Percentiles rank a stretch among this genome's conserved stretches.
Evolutionary conservation across 2,329 filamentous ascomycete species (phyloP).

Genomic region (Calonectria honghensis): DNA sequence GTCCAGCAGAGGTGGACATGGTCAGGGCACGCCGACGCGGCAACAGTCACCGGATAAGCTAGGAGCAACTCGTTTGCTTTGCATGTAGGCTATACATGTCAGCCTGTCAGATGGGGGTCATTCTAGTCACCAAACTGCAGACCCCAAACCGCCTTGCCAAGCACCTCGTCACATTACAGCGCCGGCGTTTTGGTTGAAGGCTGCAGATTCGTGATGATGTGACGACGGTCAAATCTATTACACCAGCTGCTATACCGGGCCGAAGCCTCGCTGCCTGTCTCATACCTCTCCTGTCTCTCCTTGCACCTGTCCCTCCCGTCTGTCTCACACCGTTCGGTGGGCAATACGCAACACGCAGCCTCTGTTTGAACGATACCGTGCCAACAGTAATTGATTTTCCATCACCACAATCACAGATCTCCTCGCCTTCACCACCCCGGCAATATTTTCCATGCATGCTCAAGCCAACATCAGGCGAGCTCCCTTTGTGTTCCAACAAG

Average conservation of each 20-base stretch:
- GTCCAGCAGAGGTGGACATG: neutral
- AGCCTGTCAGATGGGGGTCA: neutral
- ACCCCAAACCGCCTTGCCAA: neutral
- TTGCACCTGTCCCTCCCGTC: neutral
- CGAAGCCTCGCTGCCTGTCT: neutral
- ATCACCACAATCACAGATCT: neutral
- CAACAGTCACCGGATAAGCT: neutral
- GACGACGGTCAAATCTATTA: neutral
- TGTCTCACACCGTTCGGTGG: neutral
- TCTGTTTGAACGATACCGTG: neutral
- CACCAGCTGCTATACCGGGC: neutral
- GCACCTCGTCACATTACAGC: neutral
- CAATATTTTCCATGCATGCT: slow-evolving; percentile 37
- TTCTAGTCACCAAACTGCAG: neutral
- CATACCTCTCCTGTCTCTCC: slow-evolving; percentile 1
- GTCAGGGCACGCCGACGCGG: neutral
- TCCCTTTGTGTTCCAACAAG: slow-evolving; percentile 31
- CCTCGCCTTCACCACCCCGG: neutral
- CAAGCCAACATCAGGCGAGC: slow-evolving; percentile 41
- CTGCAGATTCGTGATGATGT: neutral
- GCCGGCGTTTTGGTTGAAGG: neutral
- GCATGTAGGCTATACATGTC: neutral
- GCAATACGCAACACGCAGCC: neutral
- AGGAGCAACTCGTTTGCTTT: neutral
- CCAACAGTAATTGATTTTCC: slow-evolving; percentile 1